phyloP scores from a whole-genome alignment of 2,329 filamentous ascomycete genomes.

The Aspergillus hortae region DNA sequence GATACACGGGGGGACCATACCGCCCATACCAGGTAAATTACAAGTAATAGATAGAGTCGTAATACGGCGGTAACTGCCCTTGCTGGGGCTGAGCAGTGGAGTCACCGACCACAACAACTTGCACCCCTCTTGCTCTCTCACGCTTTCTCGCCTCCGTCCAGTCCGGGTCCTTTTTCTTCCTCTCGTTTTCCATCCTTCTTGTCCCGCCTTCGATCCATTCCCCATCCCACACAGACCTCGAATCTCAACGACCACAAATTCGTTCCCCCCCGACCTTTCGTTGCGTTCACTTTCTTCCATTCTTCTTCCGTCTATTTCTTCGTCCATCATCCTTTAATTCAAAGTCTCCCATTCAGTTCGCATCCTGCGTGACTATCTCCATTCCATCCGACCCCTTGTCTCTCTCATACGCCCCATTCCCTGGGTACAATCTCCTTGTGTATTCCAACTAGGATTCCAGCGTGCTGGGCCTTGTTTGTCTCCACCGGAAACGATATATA shows the following conservation, averaged over 20 bases:
- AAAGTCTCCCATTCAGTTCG: slow-evolving; percentile 9
- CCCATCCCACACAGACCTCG: slow-evolving; percentile 17
- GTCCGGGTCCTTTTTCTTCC: slow-evolving; percentile 23
- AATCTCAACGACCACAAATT: slow-evolving; percentile 15
- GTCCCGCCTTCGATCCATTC: slow-evolving; percentile 23
- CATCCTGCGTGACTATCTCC: slow-evolving; percentile 17
- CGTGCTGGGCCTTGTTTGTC: slow-evolving; percentile 22
- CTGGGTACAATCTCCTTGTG: slow-evolving; percentile 12
- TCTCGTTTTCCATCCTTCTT: slow-evolving; percentile 8
- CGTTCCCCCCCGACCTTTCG: slow-evolving; percentile 9
- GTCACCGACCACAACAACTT: slow-evolving; percentile 10
- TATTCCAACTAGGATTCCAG: slow-evolving; percentile 11
- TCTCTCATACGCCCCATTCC: slow-evolving; percentile 20
- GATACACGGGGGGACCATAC: slow-evolving; percentile 1
- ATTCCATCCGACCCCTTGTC: slow-evolving; percentile 17
- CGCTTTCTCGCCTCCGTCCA: slow-evolving; percentile 23
- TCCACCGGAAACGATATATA: slow-evolving; percentile 17
- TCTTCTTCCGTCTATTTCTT: slow-evolving; percentile 16
- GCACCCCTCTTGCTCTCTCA: slow-evolving; percentile 24
- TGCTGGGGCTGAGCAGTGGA: too few species aligned
- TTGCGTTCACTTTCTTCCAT: slow-evolving; percentile 16
- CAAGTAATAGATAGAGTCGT: slow-evolving; percentile 6
- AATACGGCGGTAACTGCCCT: slow-evolving; percentile 5
- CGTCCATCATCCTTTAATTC: slow-evolving; percentile 9
- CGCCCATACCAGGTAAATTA: background rate